These are phyloP conservation scores for Rhodomyrtus tomentosa DNA, from an alignment of 345 rosid species.

Conservation along the genomic window DNA sequence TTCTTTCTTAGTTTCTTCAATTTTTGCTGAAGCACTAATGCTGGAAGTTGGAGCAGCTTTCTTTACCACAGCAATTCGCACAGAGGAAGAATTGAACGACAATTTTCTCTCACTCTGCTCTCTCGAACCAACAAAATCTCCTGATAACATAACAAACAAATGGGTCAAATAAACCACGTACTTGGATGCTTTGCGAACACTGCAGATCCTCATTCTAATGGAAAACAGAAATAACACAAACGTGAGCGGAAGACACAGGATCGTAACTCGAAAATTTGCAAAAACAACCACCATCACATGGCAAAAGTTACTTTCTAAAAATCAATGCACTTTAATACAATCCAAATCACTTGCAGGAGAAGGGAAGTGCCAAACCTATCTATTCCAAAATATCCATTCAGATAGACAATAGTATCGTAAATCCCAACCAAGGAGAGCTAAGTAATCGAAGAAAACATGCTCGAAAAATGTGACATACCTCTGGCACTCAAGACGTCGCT, in stretches of 20 bases:
- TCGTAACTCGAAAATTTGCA: background rate
- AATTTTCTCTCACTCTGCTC: slow-evolving; percentile 12
- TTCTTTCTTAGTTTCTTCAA: slow-evolving; percentile 17
- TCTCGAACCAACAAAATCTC: slow-evolving; percentile 8
- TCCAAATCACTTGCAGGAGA: background rate
- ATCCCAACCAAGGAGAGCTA: no score
- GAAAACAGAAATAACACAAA: background rate
- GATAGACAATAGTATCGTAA: background rate
- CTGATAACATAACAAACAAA: slow-evolving; percentile 3
- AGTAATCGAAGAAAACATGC: background rate
- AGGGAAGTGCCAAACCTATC: background rate
- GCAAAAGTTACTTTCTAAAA: background rate
- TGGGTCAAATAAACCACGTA: background rate
- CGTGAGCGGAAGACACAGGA: background rate
- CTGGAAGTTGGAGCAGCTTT: slow-evolving; percentile 22
- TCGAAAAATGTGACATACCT: background rate
- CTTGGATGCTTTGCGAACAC: background rate
- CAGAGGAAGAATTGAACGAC: slow-evolving; percentile 11
- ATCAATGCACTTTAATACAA: background rate
- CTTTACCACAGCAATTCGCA: slow-evolving; percentile 38
- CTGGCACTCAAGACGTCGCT: background rate
- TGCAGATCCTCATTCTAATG: background rate
- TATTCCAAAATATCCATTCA: background rate
- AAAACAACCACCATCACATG: background rate
- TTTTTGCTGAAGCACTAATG: background rate